These are phyloP conservation scores for Backusella morwellensis DNA, from an alignment of 192 early-diverging fungal species.

Conservation along the genomic window DNA sequence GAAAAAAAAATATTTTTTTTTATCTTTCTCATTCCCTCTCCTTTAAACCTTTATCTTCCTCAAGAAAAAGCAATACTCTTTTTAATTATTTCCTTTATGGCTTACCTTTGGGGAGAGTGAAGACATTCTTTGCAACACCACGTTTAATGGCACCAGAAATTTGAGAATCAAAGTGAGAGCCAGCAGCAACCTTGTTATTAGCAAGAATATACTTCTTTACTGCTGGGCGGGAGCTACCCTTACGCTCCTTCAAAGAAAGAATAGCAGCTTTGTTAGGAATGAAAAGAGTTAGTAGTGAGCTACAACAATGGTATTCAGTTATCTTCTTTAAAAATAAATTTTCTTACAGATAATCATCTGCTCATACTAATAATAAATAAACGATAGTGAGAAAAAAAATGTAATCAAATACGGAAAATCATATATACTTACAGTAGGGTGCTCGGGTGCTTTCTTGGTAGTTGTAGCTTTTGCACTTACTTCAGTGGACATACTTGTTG, in stretches of 20 bases:
- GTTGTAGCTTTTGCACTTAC: not conserved
- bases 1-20: not conserved
- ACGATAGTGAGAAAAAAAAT: not conserved
- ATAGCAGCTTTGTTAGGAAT: slow-evolving; percentile 41
- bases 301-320: not conserved
- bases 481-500: slow-evolving; percentile 1
- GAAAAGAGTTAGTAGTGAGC: not conserved
- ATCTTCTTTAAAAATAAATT: not conserved
- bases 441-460: slow-evolving; percentile 17
- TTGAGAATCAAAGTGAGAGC: slow-evolving; percentile 51
- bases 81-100: not conserved
- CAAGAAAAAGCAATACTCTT: not conserved
- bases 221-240: slow-evolving; percentile 67
- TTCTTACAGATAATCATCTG: slow-evolving; percentile 32
- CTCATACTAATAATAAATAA: slow-evolving; percentile 25
- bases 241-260: slow-evolving; percentile 65
- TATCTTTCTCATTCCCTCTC: not conserved
- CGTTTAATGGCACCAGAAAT: slow-evolving; percentile 66
- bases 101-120: slow-evolving; percentile 66
- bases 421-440: slow-evolving; percentile 22
- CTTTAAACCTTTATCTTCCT: not conserved
- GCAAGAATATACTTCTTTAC: slow-evolving; percentile 80
- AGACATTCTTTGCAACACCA: slow-evolving; percentile 59
- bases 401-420: not conserved
- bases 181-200: slow-evolving; percentile 61